Conservation (phyloP, 176 grass and related monocot species). For the Neostapfia colusana region DNA sequence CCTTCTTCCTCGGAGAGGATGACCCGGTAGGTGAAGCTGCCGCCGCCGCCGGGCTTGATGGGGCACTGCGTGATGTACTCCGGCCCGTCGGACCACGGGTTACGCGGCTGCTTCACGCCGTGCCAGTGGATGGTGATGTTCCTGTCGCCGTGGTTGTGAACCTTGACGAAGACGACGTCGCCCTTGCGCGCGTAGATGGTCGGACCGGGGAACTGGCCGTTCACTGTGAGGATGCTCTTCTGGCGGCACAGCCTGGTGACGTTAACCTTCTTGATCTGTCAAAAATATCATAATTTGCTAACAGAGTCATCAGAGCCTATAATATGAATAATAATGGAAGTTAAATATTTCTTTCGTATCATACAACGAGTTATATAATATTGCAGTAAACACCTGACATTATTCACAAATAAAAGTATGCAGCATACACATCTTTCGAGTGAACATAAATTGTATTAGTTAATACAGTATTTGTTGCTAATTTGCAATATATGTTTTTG, state of each 20-base stretch:
- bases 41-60: conserved; percentile 38
- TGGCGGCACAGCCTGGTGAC: conserved; percentile 44
- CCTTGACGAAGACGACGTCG: conserved; percentile 45
- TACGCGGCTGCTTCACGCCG: conserved; percentile 52
- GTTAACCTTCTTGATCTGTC: not conserved
- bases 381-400: not conserved
- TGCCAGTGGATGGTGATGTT: conserved; percentile 71
- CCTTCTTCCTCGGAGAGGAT: conserved; percentile 52
- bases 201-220: conserved; percentile 58
- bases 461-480: not conserved
- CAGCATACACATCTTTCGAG: not conserved
- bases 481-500: too few species aligned
- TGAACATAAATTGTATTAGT: not conserved
- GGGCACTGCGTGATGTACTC: conserved; percentile 71
- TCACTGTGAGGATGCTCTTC: conserved; percentile 67
- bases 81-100: conserved; percentile 61
- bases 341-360: too few species aligned
- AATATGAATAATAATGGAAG: too few species aligned
- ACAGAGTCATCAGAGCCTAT: not conserved
- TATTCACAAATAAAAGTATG: not conserved
- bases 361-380: not conserved
- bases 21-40: conserved; percentile 45
- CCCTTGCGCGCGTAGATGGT: conserved; percentile 51
- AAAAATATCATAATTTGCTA: not conserved
- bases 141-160: conserved; percentile 47